Percentiles rank a stretch among this genome's conserved stretches.
Conservation (phyloP, 768 basidiomycete genomes). For the Auriscalpium orientale region DNA sequence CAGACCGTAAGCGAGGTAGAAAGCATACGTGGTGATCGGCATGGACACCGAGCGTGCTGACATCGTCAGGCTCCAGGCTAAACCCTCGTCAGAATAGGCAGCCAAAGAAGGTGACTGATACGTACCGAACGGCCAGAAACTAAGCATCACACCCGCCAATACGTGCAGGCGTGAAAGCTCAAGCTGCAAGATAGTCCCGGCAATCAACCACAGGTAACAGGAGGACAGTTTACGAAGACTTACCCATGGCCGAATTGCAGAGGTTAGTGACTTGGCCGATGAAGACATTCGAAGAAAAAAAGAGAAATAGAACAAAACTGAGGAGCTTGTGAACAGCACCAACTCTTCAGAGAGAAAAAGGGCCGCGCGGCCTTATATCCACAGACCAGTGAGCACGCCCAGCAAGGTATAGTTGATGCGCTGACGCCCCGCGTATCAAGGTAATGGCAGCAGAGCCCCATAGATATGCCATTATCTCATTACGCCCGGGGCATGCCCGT, state of each 20-base stretch:
- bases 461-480: no score
- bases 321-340: no score
- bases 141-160: constrained; percentile 15
- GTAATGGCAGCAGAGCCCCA: no score
- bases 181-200: neutral
- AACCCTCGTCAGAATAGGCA: neutral
- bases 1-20: neutral
- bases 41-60: constrained; percentile 11
- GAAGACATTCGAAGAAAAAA: neutral
- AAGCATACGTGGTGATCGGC: neutral
- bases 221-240: no score
- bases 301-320: no score
- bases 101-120: neutral
- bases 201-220: no score
- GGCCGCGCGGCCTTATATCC: no score
- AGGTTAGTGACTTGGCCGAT: neutral
- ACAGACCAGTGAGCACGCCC: no score
- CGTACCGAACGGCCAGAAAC: constrained; percentile 17
- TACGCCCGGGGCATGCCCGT: no score
- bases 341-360: no score
- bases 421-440: no score
- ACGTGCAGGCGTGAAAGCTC: constrained; percentile 19
- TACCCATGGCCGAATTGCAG: neutral
- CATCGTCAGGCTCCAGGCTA: constrained; percentile 17
- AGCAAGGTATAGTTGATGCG: no score